Evolutionary conservation across 805 yeast species (phyloP), one percentile per base, ranked within the genome.

Genomic region (Zygoascus biomembranicola): DNA sequence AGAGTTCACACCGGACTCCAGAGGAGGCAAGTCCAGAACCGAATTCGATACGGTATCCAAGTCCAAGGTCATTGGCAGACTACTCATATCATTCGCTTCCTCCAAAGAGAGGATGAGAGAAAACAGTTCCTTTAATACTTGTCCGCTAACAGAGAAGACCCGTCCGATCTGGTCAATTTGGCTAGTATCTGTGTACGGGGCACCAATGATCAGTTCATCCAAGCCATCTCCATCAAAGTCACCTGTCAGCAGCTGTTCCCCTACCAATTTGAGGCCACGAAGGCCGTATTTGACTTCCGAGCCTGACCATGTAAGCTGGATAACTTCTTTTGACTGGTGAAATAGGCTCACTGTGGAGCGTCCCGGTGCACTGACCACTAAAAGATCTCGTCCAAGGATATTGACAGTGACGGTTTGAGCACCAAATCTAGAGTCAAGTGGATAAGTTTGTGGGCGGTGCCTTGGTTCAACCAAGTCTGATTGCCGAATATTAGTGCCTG

Each of bases 301-400:
- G 20, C 57, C 53, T 23, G 57, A 18, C 50, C 69, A 69, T 32
- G 28, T 48, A 13, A 69, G 65, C 1, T 61, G 69, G 16, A 69
- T 58, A 39, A 65, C 39, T 26, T 55, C 63, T n/a, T 43, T 57
- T 2, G 59, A 55, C 28, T 62, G 59, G 13, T 61, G 58, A 55
- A 66, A 78, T 6, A 80, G 53, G 47, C 73, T 71, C 1, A 82
- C 49, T 0, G 61, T 55, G 3, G 82, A 78, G 0, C 62, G 43
- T 0, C 87, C 86, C 0, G 87, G 85, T 51, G 77, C 74, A 0
- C 80, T 64, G 3, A 79, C 71, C 0, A 76, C 71, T 8, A 81
- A 62, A 49, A 72, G 70, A 9, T 74, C 69, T 1, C 61, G 37
- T 4, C 63, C 70, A 0, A 70, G 28, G 19, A 49, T 39, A 31